A percentile compares a stretch with the other conserved stretches of the same genome.
Evolutionary conservation across 257 asterid genomes (phyloP).

Genomic region (Salvia hispanica): DNA sequence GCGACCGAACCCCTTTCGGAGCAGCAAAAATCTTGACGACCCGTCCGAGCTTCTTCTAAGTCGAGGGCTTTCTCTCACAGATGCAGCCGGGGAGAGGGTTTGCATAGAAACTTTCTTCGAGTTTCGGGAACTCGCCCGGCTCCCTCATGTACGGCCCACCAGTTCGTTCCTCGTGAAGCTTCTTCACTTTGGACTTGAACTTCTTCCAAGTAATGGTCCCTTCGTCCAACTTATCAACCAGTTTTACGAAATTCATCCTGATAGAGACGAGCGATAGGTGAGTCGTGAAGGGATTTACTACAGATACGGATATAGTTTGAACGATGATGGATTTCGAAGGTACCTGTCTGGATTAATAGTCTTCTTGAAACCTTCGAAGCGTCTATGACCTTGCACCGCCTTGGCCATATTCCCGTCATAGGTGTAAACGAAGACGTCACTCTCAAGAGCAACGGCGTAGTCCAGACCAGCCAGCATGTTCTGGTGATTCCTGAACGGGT

Average conservation of each 20-base stretch:
- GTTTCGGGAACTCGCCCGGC: constrained; percentile 82
- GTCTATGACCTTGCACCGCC: constrained; percentile 97
- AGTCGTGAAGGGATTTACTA: background rate
- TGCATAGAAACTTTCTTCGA: constrained; percentile 93
- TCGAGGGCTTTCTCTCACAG: constrained; percentile 60
- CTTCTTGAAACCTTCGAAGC: constrained; percentile 87
- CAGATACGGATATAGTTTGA: background rate
- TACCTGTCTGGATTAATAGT: constrained; percentile 90
- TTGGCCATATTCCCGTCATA: constrained; percentile 98
- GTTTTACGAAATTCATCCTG: constrained; percentile 81
- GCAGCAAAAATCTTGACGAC: constrained; percentile 21
- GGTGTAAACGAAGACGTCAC: constrained; percentile 84
- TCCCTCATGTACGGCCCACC: constrained; percentile 93
- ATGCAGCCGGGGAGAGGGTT: constrained; percentile 92
- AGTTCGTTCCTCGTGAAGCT: constrained; percentile 62
- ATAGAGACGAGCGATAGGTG: constrained; percentile 10
- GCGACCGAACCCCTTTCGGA: background rate
- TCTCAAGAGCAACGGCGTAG: constrained; percentile 82
- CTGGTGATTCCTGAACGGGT: constrained; percentile 78
- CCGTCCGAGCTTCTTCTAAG: constrained; percentile 30
- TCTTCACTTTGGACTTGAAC: constrained; percentile 71
- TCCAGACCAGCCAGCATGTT: constrained; percentile 97
- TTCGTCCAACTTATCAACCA: constrained; percentile 76
- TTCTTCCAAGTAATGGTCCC: constrained; percentile 80
- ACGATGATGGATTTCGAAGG: background rate